phyloP scores from a whole-genome alignment of 2,329 filamentous ascomycete species.

The Talaromyces marneffei region DNA sequence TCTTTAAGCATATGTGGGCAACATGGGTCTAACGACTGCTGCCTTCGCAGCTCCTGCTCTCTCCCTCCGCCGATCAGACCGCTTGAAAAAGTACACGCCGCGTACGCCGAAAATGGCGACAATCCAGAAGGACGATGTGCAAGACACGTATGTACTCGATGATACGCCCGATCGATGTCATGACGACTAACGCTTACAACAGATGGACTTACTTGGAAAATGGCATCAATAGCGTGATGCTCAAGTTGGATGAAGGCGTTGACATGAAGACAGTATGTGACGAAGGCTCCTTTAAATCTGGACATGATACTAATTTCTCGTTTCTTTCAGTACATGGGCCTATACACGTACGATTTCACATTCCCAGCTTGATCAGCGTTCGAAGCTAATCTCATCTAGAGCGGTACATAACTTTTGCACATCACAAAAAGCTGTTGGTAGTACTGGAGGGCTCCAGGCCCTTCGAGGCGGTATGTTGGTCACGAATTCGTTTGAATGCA shows the following conservation, averaged over 20 bases:
- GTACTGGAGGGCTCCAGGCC: slow-evolving; percentile 46
- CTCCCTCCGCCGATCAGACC: slow-evolving; percentile 14
- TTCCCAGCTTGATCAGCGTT: slow-evolving; percentile 14
- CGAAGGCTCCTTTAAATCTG: not conserved
- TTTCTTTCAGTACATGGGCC: slow-evolving; percentile 71
- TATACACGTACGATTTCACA: slow-evolving; percentile 66
- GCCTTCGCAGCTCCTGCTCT: slow-evolving; percentile 9
- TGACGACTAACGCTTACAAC: slow-evolving; percentile 15
- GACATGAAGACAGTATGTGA: slow-evolving; percentile 74
- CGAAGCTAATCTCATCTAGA: slow-evolving; percentile 36
- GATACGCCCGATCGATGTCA: not conserved
- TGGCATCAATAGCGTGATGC: slow-evolving; percentile 90
- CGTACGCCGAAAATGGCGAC: slow-evolving; percentile 36
- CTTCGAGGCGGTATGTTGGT: slow-evolving; percentile 64
- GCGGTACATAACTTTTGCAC: slow-evolving; percentile 99
- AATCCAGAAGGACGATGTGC: slow-evolving; percentile 54
- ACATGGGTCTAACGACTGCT: slow-evolving; percentile 13
- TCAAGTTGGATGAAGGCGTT: slow-evolving; percentile 81
- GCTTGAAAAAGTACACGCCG: slow-evolving; percentile 4
- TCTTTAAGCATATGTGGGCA: not conserved
- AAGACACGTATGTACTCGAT: slow-evolving; percentile 51
- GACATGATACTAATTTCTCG: slow-evolving; percentile 15
- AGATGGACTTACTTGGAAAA: slow-evolving; percentile 87
- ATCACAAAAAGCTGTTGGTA: slow-evolving; percentile 84
- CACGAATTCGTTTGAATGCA: not conserved